Evolutionary conservation across 2,329 filamentous ascomycete species (phyloP).

Genomic region (Raffaelea albimanens): DNA sequence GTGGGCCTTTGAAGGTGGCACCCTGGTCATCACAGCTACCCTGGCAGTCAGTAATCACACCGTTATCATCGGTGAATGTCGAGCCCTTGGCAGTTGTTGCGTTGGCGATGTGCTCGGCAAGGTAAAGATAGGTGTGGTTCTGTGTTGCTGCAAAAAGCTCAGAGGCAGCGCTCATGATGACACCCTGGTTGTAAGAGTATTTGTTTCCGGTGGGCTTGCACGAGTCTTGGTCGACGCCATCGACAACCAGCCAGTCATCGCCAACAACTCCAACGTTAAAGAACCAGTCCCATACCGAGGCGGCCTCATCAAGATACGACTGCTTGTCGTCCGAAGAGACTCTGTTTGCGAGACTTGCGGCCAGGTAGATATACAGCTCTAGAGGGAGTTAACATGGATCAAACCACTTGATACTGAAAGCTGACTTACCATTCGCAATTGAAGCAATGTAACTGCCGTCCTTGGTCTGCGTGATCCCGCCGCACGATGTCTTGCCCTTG

Average conservation of each 20-base stretch:
- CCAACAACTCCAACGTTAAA: slow-evolving; percentile 41
- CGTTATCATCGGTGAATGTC: background rate
- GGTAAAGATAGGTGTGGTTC: slow-evolving; percentile 29
- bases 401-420: no score
- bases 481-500: background rate
- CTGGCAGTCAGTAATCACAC: slow-evolving; percentile 2
- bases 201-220: slow-evolving; percentile 31
- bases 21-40: slow-evolving; percentile 1
- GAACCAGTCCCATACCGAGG: slow-evolving; percentile 45
- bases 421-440: background rate
- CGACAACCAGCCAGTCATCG: slow-evolving; percentile 38
- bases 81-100: slow-evolving; percentile 18
- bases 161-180: slow-evolving; percentile 44
- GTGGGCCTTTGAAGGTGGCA: slow-evolving; percentile 4
- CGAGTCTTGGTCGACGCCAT: slow-evolving; percentile 38
- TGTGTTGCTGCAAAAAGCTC: slow-evolving; percentile 38
- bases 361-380: slow-evolving; percentile 40
- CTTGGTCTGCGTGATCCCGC: slow-evolving; percentile 1
- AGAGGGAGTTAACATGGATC: no score
- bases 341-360: slow-evolving; percentile 43
- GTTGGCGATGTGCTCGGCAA: slow-evolving; percentile 38
- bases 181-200: slow-evolving; percentile 44
- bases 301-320: slow-evolving; percentile 37
- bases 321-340: slow-evolving; percentile 22
- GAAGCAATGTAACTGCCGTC: background rate